phyloP scores from a whole-genome alignment of 108 stramenopile genomes.

The Skeletonema tropicum region DNA sequence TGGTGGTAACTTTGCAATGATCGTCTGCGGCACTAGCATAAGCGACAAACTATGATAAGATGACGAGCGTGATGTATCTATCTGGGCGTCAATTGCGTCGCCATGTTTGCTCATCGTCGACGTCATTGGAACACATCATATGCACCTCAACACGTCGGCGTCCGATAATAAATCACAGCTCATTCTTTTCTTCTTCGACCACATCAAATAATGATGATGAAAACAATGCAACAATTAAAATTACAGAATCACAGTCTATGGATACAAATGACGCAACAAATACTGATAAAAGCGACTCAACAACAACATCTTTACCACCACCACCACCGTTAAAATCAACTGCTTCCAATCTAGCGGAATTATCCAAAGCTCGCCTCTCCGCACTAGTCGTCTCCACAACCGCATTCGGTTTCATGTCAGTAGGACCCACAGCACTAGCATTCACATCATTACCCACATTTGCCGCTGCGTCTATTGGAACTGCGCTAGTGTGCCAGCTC shows the following conservation, averaged over 20 bases:
- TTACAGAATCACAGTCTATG: background rate
- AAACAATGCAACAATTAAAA: background rate
- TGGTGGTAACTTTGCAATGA: too few species aligned
- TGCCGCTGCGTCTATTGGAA: constrained; percentile 82
- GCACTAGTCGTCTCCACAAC: constrained; percentile 93
- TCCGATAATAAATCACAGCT: too few species aligned
- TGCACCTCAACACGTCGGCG: too few species aligned
- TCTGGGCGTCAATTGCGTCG: too few species aligned
- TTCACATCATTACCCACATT: constrained; percentile 56
- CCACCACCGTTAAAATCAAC: background rate
- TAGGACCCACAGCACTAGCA: constrained; percentile 74
- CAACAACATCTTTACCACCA: background rate
- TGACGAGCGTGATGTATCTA: too few species aligned
- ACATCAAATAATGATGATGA: too few species aligned
- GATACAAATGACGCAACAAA: background rate
- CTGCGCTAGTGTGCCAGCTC: constrained; percentile 89
- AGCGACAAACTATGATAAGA: too few species aligned
- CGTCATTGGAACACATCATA: too few species aligned
- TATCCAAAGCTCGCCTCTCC: constrained; percentile 83
- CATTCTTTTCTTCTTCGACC: too few species aligned
- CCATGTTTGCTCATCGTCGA: too few species aligned
- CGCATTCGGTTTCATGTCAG: constrained; percentile 90
- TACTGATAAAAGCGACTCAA: background rate
- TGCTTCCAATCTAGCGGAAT: constrained; percentile 43
- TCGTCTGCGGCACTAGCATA: too few species aligned